A percentile compares a stretch with the other conserved stretches of the same genome.
These are phyloP conservation scores for Ophiostoma sp. DNA, from an alignment of 2,329 filamentous ascomycete species.

Conservation along the genomic window DNA sequence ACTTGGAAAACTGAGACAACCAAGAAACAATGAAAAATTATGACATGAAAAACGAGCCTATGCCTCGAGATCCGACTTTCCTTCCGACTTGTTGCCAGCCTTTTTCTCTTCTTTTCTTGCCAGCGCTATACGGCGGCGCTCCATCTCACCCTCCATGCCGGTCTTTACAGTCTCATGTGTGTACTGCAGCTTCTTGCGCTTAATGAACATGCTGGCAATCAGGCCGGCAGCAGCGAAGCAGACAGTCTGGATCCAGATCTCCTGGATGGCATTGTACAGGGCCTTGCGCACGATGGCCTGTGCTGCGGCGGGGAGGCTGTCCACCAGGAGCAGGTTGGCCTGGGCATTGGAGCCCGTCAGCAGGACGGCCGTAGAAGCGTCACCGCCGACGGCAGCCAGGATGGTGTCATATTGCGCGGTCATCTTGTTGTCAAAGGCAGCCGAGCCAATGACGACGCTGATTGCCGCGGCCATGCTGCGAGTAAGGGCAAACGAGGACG, in stretches of 20 bases:
- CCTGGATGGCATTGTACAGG: constrained; percentile 46
- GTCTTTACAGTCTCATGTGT: constrained; percentile 56
- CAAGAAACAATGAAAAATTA: too few species aligned
- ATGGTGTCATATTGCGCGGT: constrained; percentile 19
- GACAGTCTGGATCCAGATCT: constrained; percentile 55
- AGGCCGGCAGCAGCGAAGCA: constrained; percentile 46
- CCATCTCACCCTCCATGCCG: constrained; percentile 38
- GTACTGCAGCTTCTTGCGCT: constrained; percentile 46
- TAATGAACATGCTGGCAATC: constrained; percentile 44
- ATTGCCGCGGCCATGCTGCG: constrained; percentile 40
- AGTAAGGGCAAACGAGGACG: constrained; percentile 53
- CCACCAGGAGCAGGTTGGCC: constrained; percentile 42
- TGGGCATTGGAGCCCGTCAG: constrained; percentile 25
- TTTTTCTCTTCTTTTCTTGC: constrained; percentile 16
- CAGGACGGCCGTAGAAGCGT: constrained; percentile 2
- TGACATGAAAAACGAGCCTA: background rate
- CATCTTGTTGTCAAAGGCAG: constrained; percentile 27
- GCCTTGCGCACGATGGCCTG: constrained; percentile 44
- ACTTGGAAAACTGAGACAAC: too few species aligned
- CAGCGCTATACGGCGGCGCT: constrained; percentile 26
- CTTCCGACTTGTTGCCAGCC: constrained; percentile 3
- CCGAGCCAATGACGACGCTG: constrained; percentile 25
- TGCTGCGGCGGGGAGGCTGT: constrained; percentile 39
- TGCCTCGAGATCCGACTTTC: background rate
- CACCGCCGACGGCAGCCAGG: constrained; percentile 20